A percentile compares a stretch with the other conserved stretches of the same genome.
Evolutionary conservation across 2,329 filamentous ascomycete genomes (phyloP).

Genomic region (Byssoonygena ceratinophila): DNA sequence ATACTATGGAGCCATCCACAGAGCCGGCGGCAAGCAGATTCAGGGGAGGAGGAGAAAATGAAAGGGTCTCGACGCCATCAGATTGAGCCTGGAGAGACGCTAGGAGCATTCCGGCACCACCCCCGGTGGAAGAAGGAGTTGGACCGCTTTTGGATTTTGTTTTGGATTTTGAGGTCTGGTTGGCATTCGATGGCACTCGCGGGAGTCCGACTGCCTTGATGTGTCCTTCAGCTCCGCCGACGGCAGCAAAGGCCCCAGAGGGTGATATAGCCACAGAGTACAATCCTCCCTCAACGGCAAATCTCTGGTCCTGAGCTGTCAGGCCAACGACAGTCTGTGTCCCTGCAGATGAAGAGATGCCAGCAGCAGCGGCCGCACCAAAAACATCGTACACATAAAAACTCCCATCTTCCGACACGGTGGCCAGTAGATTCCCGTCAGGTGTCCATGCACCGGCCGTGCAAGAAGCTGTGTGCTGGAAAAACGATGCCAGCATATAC

Average conservation of each 20-base stretch:
- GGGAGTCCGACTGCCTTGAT: slow-evolving; percentile 80
- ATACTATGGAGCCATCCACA: slow-evolving; percentile 60
- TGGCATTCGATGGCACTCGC: slow-evolving; percentile 40
- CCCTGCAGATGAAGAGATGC: slow-evolving; percentile 45
- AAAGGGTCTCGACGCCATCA: slow-evolving; percentile 66
- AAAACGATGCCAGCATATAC: slow-evolving; percentile 81
- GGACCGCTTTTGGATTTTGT: slow-evolving; percentile 37
- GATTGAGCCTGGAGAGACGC: slow-evolving; percentile 71
- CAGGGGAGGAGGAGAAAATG: slow-evolving; percentile 51
- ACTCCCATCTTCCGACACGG: slow-evolving; percentile 77
- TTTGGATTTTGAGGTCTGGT: slow-evolving; percentile 42
- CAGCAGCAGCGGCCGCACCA: slow-evolving; percentile 60
- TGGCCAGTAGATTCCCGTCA: slow-evolving; percentile 76
- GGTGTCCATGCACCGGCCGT: slow-evolving; percentile 87
- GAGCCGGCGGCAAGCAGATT: slow-evolving; percentile 53
- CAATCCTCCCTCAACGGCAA: slow-evolving; percentile 80
- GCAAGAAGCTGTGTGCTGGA: slow-evolving; percentile 74
- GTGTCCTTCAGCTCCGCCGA: slow-evolving; percentile 76
- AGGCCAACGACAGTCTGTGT: slow-evolving; percentile 62
- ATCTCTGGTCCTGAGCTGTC: slow-evolving; percentile 74
- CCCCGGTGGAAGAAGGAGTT: slow-evolving; percentile 44
- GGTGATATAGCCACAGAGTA: slow-evolving; percentile 81
- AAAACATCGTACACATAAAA: slow-evolving; percentile 92
- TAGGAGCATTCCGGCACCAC: slow-evolving; percentile 59
- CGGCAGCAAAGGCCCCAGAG: slow-evolving; percentile 65